phyloP scores from a whole-genome alignment of 78 protist genomes.

The Speleostelium caveatum region DNA sequence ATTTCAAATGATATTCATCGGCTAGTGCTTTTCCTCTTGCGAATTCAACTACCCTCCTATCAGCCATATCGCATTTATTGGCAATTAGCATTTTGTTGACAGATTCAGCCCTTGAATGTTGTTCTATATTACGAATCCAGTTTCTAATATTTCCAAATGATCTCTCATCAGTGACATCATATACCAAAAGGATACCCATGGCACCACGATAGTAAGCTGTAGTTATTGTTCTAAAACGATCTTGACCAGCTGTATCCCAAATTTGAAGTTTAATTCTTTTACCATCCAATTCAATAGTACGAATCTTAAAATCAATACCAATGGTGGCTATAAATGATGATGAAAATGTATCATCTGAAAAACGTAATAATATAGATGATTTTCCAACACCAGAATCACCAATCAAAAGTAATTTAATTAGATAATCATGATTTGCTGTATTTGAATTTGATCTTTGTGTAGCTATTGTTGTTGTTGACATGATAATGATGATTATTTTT shows the following conservation, averaged over 20 bases:
- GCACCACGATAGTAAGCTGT: conserved; percentile 98
- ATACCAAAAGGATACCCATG: conserved; percentile 96
- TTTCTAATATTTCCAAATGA: conserved; percentile 86
- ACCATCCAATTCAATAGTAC: conserved; percentile 94
- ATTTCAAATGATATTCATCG: conserved; percentile 90
- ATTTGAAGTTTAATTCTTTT: conserved; percentile 91
- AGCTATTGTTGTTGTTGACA: no score
- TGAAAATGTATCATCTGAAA: conserved; percentile 94
- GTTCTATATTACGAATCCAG: conserved; percentile 95
- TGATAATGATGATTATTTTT: no score
- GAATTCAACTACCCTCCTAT: conserved; percentile 74
- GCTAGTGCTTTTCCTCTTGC: conserved; percentile 72
- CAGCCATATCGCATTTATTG: conserved; percentile 95
- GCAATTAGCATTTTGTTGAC: conserved; percentile 95
- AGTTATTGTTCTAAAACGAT: conserved; percentile 32
- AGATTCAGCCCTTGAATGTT: conserved; percentile 89
- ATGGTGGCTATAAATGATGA: conserved; percentile 93
- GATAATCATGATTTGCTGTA: no score
- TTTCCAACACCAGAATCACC: not conserved
- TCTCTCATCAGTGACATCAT: conserved; percentile 94
- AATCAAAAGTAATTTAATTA: no score
- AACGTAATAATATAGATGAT: conserved; percentile 90
- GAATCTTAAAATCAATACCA: conserved; percentile 98
- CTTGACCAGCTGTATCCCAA: conserved; percentile 91
- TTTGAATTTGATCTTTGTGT: no score